A percentile compares a stretch with the other conserved stretches of the same genome.
phyloP scores from a whole-genome alignment of 495 filamentous ascomycete genomes.

The Parachaetomium inaequale region DNA sequence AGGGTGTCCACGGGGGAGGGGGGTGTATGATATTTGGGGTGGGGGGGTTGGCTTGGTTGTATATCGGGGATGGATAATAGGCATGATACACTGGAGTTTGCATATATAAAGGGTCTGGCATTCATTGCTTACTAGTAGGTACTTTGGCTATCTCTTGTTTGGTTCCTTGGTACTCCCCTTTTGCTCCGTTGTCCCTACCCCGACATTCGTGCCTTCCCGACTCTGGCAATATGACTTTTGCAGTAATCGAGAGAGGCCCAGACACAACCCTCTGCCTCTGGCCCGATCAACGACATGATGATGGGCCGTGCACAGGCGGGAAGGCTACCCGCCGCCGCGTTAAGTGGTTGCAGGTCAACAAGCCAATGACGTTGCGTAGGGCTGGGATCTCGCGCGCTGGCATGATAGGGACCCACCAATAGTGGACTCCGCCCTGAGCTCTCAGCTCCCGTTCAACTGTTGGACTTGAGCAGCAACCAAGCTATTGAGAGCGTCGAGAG shows the following conservation, averaged over 20 bases:
- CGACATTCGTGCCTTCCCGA: too few relatives aligned
- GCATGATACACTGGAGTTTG: too few relatives aligned
- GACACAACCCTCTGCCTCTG: not conserved
- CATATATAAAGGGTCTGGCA: not conserved
- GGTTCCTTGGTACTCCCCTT: too few relatives aligned
- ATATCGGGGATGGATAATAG: too few relatives aligned
- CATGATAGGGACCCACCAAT: not conserved
- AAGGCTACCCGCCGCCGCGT: slow-evolving; percentile 9
- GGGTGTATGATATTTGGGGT: slow-evolving; percentile 9
- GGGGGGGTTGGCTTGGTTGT: too few relatives aligned
- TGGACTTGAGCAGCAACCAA: not conserved
- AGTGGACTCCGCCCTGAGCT: not conserved
- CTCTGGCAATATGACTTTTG: too few relatives aligned
- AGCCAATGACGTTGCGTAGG: slow-evolving; percentile 17
- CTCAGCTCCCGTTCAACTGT: not conserved
- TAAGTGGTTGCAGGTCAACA: slow-evolving; percentile 19
- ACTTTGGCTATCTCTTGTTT: too few relatives aligned
- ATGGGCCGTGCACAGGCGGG: not conserved
- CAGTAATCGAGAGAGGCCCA: too few relatives aligned
- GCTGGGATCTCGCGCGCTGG: slow-evolving; percentile 8
- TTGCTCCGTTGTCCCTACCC: too few relatives aligned
- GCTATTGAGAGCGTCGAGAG: not conserved
- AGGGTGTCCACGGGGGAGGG: not conserved
- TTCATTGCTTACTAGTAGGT: too few relatives aligned
- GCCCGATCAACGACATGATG: not conserved